Conservation (phyloP, 2,329 filamentous ascomycete genomes). For the Cercospora beticola region DNA sequence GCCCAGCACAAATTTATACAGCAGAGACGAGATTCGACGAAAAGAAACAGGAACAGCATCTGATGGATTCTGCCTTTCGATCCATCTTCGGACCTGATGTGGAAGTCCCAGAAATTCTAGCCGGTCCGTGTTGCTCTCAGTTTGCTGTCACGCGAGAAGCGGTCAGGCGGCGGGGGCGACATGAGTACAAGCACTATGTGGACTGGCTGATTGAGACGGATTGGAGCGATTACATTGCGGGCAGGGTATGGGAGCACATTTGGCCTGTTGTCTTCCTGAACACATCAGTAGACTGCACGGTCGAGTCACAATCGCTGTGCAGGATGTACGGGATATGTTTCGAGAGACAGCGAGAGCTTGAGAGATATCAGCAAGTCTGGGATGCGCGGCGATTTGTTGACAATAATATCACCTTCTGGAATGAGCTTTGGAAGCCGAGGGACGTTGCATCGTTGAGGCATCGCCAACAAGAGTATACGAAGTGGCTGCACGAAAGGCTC, state of each 20-base stretch:
- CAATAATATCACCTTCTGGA: conserved; percentile 19
- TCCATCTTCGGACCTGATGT: conserved; percentile 23
- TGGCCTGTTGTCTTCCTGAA: conserved; percentile 26
- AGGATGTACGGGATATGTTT: conserved; percentile 27
- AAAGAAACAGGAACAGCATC: conserved; percentile 25
- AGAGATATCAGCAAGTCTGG: conserved; percentile 25
- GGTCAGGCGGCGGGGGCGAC: conserved; percentile 14
- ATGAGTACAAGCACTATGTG: conserved; percentile 21
- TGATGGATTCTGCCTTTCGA: conserved; percentile 20
- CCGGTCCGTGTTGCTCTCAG: conserved; percentile 28
- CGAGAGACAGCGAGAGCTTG: not conserved
- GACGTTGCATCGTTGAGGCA: conserved; percentile 8
- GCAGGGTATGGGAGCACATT: conserved; percentile 28
- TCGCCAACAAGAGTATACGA: conserved; percentile 6
- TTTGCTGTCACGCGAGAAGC: conserved; percentile 23
- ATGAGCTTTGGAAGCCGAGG: conserved; percentile 17
- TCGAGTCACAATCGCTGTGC: conserved; percentile 21
- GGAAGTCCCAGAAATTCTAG: conserved; percentile 22
- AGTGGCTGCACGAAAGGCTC: conserved; percentile 14
- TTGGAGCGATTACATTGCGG: conserved; percentile 21
- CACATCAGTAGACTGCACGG: conserved; percentile 18
- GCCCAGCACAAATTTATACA: conserved; percentile 26
- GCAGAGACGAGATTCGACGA: conserved; percentile 17
- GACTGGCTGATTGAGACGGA: conserved; percentile 18
- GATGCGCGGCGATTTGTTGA: conserved; percentile 20